phyloP scores from a whole-genome alignment of 257 asterid genomes.

The Rhazya stricta region DNA sequence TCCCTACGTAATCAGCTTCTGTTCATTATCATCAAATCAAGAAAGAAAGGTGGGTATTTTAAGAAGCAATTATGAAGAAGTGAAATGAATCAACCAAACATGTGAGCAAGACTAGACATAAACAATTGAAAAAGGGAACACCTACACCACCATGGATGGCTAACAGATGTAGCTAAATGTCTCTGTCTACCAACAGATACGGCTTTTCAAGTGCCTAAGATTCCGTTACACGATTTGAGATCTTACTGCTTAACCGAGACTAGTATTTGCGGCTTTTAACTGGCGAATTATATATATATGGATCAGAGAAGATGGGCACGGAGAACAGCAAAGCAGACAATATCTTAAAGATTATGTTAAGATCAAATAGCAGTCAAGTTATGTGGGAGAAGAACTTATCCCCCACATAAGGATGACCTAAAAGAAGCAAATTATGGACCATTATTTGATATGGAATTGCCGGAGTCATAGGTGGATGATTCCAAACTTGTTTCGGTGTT shows the following conservation, averaged over 20 bases:
- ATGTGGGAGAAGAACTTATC: constrained; percentile 7
- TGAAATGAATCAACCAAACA: constrained; percentile 20
- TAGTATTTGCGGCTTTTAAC: too few species aligned
- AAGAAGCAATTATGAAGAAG: not conserved
- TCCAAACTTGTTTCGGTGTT: not conserved
- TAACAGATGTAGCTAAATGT: constrained; percentile 15
- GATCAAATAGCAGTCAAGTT: constrained; percentile 6
- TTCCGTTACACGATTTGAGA: not conserved
- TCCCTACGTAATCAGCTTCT: constrained; percentile 18
- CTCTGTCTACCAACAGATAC: constrained; percentile 10
- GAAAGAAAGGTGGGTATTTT: not conserved
- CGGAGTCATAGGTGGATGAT: not conserved
- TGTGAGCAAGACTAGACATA: constrained; percentile 12
- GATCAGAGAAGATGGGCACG: not conserved
- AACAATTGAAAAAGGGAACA: not conserved
- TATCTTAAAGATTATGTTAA: constrained; percentile 17
- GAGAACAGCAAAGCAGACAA: constrained; percentile 14
- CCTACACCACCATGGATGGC: constrained; percentile 19
- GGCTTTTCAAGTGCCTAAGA: constrained; percentile 6
- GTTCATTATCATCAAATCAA: constrained; percentile 9
- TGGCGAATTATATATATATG: not conserved
- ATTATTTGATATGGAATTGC: not conserved
- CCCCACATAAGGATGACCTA: not conserved
- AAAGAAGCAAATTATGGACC: not conserved
- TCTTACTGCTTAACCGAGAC: not conserved